Conservation (phyloP, 148 eudicot genomes). For the Chenopodium berlandieri region DNA sequence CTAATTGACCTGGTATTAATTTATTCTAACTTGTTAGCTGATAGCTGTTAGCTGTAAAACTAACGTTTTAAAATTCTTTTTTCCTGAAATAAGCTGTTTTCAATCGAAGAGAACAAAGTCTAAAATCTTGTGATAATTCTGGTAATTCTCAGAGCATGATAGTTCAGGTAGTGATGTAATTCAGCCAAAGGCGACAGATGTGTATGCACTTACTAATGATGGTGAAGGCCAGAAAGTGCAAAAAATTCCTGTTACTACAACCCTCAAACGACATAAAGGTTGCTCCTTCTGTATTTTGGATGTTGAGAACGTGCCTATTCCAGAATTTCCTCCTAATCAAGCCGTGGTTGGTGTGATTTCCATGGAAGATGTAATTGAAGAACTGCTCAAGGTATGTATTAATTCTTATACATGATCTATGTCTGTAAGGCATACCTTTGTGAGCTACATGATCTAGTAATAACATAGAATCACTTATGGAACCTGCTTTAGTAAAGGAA, state of each 20-base stretch:
- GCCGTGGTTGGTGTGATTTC: constrained; percentile 81
- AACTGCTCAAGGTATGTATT: constrained; percentile 80
- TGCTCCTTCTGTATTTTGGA: constrained; percentile 92
- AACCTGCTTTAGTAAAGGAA: not conserved
- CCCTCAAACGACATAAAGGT: constrained; percentile 84
- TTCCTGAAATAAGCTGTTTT: not conserved
- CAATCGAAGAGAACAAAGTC: not conserved
- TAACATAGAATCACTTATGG: not conserved
- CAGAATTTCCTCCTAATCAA: constrained; percentile 63
- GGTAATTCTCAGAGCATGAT: constrained; percentile 28
- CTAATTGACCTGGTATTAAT: too few species aligned
- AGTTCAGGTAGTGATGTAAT: constrained; percentile 20
- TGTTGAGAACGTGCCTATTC: constrained; percentile 70
- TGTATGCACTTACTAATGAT: constrained; percentile 26
- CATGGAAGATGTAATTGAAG: constrained; percentile 98
- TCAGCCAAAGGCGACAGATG: constrained; percentile 35
- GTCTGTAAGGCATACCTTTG: not conserved
- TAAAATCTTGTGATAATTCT: constrained; percentile 19
- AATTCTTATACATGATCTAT: not conserved
- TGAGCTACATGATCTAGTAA: not conserved
- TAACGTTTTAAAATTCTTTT: too few species aligned
- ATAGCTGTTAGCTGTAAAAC: too few species aligned
- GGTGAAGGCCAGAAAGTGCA: constrained; percentile 45
- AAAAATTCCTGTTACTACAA: constrained; percentile 61
- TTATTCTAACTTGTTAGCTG: too few species aligned